phyloP scores from a whole-genome alignment of 176 grass and related monocot species.

The Carex littledalei region DNA sequence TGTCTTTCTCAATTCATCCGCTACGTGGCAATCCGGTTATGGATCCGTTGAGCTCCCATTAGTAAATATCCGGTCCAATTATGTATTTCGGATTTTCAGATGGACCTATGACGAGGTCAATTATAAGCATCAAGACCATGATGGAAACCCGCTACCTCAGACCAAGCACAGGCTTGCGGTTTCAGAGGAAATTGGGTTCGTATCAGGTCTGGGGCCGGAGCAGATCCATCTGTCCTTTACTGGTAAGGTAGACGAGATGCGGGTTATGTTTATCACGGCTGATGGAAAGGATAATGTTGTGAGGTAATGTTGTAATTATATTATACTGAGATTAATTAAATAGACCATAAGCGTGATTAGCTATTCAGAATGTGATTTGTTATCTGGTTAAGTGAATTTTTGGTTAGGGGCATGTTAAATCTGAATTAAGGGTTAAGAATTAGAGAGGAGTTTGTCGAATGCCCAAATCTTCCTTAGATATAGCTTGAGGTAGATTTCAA shows the following conservation, averaged over 20 bases:
- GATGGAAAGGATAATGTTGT: conserved; percentile 51
- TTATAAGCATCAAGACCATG: conserved; percentile 63
- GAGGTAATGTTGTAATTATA: conserved; percentile 21
- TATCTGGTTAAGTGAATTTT: neutral
- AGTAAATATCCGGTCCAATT: conserved; percentile 62
- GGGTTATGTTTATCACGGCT: conserved; percentile 68
- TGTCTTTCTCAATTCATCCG: conserved; percentile 81
- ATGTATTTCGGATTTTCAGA: conserved; percentile 83
- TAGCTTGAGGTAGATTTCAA: neutral
- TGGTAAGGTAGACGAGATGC: conserved; percentile 70
- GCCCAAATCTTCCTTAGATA: neutral
- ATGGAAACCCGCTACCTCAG: conserved; percentile 64
- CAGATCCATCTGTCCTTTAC: conserved; percentile 91
- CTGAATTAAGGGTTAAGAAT: neutral
- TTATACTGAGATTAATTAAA: neutral
- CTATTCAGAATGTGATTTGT: neutral
- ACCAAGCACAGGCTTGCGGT: conserved; percentile 53
- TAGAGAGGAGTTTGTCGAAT: neutral
- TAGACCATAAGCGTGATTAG: neutral
- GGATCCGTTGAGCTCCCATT: conserved; percentile 58
- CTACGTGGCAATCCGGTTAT: conserved; percentile 39
- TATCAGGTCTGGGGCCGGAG: conserved; percentile 23
- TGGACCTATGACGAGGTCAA: conserved; percentile 64
- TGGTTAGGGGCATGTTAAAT: neutral
- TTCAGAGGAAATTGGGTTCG: conserved; percentile 45